Conservation (phyloP, 2,329 filamentous ascomycete genomes). For the Penicillium digitatum region DNA sequence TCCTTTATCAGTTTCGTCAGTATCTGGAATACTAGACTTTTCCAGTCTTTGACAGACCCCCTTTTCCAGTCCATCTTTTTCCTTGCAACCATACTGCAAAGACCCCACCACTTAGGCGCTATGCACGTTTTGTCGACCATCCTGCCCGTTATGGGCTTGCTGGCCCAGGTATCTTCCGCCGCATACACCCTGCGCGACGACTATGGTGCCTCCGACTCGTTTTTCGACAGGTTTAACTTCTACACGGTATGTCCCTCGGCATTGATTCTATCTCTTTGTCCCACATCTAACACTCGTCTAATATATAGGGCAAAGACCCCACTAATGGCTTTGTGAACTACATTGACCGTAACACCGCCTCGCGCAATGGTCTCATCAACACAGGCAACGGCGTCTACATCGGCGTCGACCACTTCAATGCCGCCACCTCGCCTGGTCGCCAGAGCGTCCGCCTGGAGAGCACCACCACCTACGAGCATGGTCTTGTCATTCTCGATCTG, state of each 20-base stretch:
- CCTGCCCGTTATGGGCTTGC: conserved; percentile 28
- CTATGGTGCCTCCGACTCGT: conserved; percentile 43
- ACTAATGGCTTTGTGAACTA: conserved; percentile 74
- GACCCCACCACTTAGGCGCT: conserved; percentile 3
- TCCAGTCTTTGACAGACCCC: conserved; percentile 17
- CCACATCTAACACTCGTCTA: background rate
- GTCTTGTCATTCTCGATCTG: conserved; percentile 68
- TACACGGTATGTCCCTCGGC: conserved; percentile 41
- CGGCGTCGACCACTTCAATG: conserved; percentile 62
- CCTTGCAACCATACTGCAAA: conserved; percentile 1
- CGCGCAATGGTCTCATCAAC: conserved; percentile 55
- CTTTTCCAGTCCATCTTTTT: conserved; percentile 3
- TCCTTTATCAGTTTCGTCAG: background rate
- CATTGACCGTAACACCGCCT: conserved; percentile 56
- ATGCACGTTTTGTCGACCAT: conserved; percentile 31
- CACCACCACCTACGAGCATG: conserved; percentile 60
- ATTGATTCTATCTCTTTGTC: background rate
- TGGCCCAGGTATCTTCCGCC: conserved; percentile 31
- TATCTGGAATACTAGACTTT: conserved; percentile 1
- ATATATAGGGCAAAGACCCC: conserved; percentile 54
- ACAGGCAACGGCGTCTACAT: conserved; percentile 58
- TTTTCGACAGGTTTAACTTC: conserved; percentile 53
- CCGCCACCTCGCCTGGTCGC: conserved; percentile 57
- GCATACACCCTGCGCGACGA: conserved; percentile 47
- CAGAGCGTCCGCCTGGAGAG: conserved; percentile 67